These are phyloP conservation scores for Syncephalastrum sp. DNA, from an alignment of 371 early-diverging fungal genomes.

Conservation along the genomic window DNA sequence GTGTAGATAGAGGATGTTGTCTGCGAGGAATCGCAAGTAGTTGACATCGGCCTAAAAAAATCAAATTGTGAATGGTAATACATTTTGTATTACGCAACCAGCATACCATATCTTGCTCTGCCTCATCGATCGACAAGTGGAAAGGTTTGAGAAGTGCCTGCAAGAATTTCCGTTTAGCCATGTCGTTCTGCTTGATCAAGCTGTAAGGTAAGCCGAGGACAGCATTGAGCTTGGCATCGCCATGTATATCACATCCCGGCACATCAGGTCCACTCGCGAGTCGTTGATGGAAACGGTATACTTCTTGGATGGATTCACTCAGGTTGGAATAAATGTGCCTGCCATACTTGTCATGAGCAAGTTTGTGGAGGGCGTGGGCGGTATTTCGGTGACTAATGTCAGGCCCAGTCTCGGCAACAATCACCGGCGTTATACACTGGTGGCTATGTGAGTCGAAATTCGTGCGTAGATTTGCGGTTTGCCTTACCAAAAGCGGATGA, in stretches of 20 bases:
- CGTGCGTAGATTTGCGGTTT: background rate
- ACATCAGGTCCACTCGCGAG: too few relatives aligned
- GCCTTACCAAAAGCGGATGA: slow-evolving; percentile 74
- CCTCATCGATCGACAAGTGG: slow-evolving; percentile 32
- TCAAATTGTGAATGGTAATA: background rate
- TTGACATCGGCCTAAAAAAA: slow-evolving; percentile 45
- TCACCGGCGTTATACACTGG: slow-evolving; percentile 79
- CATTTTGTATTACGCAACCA: background rate
- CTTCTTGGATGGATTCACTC: slow-evolving; percentile 67
- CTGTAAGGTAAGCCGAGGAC: slow-evolving; percentile 67
- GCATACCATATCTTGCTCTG: background rate
- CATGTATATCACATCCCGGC: slow-evolving; percentile 5
- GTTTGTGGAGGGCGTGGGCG: slow-evolving; percentile 70
- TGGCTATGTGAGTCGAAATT: too few relatives aligned
- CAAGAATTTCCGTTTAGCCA: slow-evolving; percentile 73
- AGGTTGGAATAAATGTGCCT: slow-evolving; percentile 77
- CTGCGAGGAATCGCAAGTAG: slow-evolving; percentile 76
- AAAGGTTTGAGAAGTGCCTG: slow-evolving; percentile 65
- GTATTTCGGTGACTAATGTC: slow-evolving; percentile 63
- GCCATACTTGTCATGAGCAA: slow-evolving; percentile 80
- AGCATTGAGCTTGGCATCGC: slow-evolving; percentile 57
- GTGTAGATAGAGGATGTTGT: slow-evolving; percentile 74
- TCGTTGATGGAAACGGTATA: slow-evolving; percentile 32
- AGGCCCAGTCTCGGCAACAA: slow-evolving; percentile 79
- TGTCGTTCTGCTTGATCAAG: slow-evolving; percentile 65